Evolutionary conservation across 306 rosid species (phyloP), one percentile per base, ranked within the genome.

Genomic region (Senna tora): DNA sequence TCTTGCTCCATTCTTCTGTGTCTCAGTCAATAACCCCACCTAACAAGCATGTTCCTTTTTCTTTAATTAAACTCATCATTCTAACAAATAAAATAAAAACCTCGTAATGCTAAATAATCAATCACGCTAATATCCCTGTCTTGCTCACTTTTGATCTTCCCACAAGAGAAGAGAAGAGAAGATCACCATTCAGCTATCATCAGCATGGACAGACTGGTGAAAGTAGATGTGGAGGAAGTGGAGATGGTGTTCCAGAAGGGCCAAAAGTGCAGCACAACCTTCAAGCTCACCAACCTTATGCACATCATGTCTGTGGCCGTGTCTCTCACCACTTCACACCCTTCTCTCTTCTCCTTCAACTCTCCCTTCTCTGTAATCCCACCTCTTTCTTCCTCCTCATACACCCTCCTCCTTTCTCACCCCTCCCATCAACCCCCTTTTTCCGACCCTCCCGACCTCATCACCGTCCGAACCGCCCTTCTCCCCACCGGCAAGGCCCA

Each of bases 231-330:
- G 67, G 84, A 87, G 17, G 92, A 89, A 77, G 77, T 89, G n/a
- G 87, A 91, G 54, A 10, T 94, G 16, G 34, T 62, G 8, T 89
- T 89, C 82, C 59, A 70, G 59, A 75, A 69, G 67, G 88, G 78
- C 49, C 91, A 89, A 42, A 87, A 82, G 67, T 84, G 98, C 77
- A 74, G 69, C 77, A 8, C 88, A 0, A 55, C 86, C 9, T 94
- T 94, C 85, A 77, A 83, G 58, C 84, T 94, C 10, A 84, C 83
- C 19, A 94, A 94, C 41, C 91, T 91, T 22, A 91, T 94, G 96
- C 97, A 94, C 92, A 87, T 96, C 85, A 94, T 94, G 97, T 14
- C 92, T 32, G 98, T 91, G 14, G 98, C 96, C 15, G 97, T 94
- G 7, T 81, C 86, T n/a, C 70, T 94, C n/a, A 83, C 90, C 53